Base-by-base conservation (phyloP, 1,284 basidiomycete genomes). In the Fomes fomentarius region DNA sequence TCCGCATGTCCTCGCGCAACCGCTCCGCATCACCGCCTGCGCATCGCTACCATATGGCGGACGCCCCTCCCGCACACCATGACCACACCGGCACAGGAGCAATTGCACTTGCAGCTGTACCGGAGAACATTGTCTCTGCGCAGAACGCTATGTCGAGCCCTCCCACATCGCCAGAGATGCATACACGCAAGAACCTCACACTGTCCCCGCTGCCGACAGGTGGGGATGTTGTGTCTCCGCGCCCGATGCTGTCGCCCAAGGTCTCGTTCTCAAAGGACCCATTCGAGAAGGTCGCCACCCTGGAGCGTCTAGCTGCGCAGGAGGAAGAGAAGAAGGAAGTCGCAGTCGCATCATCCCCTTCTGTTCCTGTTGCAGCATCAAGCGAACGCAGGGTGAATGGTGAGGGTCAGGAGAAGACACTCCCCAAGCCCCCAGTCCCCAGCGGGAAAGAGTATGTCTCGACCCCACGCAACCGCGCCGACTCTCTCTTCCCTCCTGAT, bases 281-380 rank as follows among this genome's bases (percentile, higher is more conserved):
- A n/a, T 60, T 76, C 58, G 65, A 65, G 47, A 63, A 71, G 21
- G 86, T 91, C 8, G 80, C 81, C 55, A 74, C 77, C 54, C 73
- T 91, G 44, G 89, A 91, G 69, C 77, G 79, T 64, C 82, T 91
- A 74, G 89, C 84, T 0, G 84, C 81, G 30, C 78, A 78, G 52
- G 81, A 80, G 2, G 74, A 68, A 5, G 61, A 50, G 19, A 52
- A 50, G 25, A 57, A 47, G 22, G 34, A 47, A 11, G 21, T 22
- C 4, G 30, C 26, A 21, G 17, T 63, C 30, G 49, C 47, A n/a
- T 57, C 67, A 15, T 61, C 60, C 46, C 65, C 62, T 4, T 4
- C 38, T 14, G 21, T 12, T 3, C 47, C 47, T 28, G 56, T 61
- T 1, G 53, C 63, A 7, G 58, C 45, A 0, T 40, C 59, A 1